phyloP scores from a whole-genome alignment of 2,329 filamentous ascomycete species.

The Alternaria dauci region DNA sequence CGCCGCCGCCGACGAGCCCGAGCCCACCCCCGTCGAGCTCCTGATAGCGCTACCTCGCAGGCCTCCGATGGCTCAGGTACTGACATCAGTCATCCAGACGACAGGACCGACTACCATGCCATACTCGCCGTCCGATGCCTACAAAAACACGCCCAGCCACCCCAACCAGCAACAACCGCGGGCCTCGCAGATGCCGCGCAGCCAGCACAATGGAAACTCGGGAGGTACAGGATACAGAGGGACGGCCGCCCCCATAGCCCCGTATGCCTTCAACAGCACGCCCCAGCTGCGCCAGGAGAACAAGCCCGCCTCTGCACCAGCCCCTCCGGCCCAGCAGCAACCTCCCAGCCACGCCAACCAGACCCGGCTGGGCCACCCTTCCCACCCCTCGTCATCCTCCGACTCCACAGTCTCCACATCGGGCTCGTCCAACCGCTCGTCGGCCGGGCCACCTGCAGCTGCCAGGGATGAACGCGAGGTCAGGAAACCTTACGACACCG shows the following conservation, averaged over 20 bases:
- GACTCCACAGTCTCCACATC: conserved; percentile 58
- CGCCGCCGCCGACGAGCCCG: conserved; percentile 24
- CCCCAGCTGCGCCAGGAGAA: conserved; percentile 66
- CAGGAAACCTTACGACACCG: conserved; percentile 47
- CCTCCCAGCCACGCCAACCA: conserved; percentile 31
- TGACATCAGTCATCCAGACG: conserved; percentile 58
- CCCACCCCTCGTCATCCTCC: conserved; percentile 53
- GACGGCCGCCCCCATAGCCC: conserved; percentile 57
- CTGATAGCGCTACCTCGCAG: conserved; percentile 28
- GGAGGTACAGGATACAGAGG: conserved; percentile 53
- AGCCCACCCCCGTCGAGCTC: conserved; percentile 31
- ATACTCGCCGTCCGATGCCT: conserved; percentile 59
- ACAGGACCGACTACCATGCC: conserved; percentile 60
- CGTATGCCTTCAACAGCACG: conserved; percentile 60
- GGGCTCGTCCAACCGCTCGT: conserved; percentile 60
- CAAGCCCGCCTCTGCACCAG: conserved; percentile 63
- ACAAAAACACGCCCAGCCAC: conserved; percentile 51
- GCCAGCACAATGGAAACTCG: conserved; percentile 54
- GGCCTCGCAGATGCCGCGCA: conserved; percentile 53
- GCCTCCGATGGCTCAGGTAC: conserved; percentile 55
- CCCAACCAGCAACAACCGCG: conserved; percentile 51
- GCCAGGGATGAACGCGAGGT: conserved; percentile 61
- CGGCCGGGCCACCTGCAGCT: conserved; percentile 40
- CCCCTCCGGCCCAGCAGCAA: conserved; percentile 52
- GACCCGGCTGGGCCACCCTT: conserved; percentile 46